Percentiles rank a stretch among this genome's conserved stretches.
Conservation (phyloP, 176 grass and related monocot genomes). For the Carex parvula region DNA sequence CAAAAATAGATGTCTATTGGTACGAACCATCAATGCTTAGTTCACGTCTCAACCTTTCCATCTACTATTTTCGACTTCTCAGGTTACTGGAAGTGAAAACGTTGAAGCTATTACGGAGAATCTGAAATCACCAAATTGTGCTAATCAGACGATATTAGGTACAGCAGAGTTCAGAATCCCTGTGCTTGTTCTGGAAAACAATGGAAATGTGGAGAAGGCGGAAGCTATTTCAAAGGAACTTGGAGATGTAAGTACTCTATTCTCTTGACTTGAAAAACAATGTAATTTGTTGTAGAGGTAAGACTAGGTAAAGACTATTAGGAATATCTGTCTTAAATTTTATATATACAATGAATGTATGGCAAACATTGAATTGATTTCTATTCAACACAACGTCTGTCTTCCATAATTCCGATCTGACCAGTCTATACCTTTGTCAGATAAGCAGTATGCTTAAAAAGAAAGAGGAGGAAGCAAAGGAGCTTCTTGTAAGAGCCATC, state of each 20-base stretch:
- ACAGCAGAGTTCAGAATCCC: conserved; percentile 69
- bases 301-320: background rate
- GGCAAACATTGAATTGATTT: background rate
- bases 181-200: conserved; percentile 51
- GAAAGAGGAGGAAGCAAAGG: conserved; percentile 84
- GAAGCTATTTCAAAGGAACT: conserved; percentile 80
- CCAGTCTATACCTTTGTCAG: conserved; percentile 41
- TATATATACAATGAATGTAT: background rate
- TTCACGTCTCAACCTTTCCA: conserved; percentile 20
- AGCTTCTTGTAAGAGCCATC: conserved; percentile 71
- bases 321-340: conserved; percentile 13
- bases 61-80: conserved; percentile 32
- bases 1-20: conserved; percentile 1
- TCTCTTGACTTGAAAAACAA: background rate
- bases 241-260: conserved; percentile 69
- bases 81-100: conserved; percentile 47
- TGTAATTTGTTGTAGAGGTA: background rate
- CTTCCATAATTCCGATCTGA: background rate
- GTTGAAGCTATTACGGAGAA: conserved; percentile 37
- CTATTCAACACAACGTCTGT: background rate
- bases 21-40: conserved; percentile 12
- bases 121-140: conserved; percentile 30
- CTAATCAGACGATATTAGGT: conserved; percentile 32
- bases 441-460: conserved; percentile 77
- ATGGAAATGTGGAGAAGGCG: conserved; percentile 82